phyloP scores from a whole-genome alignment of 352 stramenopile species.

The Albugo laibachii region DNA sequence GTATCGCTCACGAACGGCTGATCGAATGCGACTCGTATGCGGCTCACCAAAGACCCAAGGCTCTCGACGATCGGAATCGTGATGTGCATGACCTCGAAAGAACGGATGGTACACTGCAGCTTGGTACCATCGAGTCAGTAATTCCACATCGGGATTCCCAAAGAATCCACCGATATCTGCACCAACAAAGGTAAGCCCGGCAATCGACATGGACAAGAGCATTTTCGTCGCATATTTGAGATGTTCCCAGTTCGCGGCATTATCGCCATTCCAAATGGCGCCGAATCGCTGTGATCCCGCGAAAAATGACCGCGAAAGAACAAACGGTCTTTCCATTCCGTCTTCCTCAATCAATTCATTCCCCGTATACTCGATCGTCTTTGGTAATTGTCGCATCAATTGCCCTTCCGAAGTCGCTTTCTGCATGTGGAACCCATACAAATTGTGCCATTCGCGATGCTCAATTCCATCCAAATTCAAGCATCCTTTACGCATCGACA shows the following conservation, averaged over 20 bases:
- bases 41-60: constrained; percentile 96
- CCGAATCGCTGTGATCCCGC: constrained; percentile 93
- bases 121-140: constrained; percentile 94
- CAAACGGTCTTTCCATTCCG: constrained; percentile 90
- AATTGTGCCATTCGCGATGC: constrained; percentile 98
- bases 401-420: constrained; percentile 89
- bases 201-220: constrained; percentile 92
- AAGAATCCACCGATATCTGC: constrained; percentile 99
- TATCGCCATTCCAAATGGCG: constrained; percentile 98
- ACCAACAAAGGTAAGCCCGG: constrained; percentile 92
- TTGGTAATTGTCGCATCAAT: constrained; percentile 41
- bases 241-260: constrained; percentile 91
- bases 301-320: constrained; percentile 95
- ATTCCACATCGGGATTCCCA: constrained; percentile 87
- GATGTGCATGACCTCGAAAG: constrained; percentile 97
- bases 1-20: constrained; percentile 89
- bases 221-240: constrained; percentile 91
- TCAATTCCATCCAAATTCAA: constrained; percentile 86
- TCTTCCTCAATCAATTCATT: constrained; percentile 3
- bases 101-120: constrained; percentile 94
- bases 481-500: constrained; percentile 94
- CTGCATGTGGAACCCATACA: constrained; percentile 99
- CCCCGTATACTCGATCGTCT: constrained; percentile 12
- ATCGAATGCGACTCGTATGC: constrained; percentile 74
- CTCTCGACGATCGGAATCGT: constrained; percentile 95